A percentile compares a stretch with the other conserved stretches of the same genome.
These are phyloP conservation scores for Paecilomyces fulvus DNA, from an alignment of 2,329 filamentous ascomycete genomes.

Conservation along the genomic window DNA sequence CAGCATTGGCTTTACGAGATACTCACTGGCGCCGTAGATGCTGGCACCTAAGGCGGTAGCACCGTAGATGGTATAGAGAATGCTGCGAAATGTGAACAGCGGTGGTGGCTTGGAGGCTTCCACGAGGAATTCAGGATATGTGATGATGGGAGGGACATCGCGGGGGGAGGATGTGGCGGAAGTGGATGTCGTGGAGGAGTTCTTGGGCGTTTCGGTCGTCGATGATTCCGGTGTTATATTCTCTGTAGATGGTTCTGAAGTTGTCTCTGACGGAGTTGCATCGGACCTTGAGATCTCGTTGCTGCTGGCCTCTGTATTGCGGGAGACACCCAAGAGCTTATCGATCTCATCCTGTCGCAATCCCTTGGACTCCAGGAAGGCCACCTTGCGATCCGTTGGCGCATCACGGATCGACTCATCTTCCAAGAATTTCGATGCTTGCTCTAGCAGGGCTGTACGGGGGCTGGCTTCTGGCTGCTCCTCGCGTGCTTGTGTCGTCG, in stretches of 20 bases:
- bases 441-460: constrained; percentile 45
- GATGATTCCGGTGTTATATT: constrained; percentile 6
- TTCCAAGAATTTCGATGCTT: constrained; percentile 67
- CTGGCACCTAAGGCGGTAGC: constrained; percentile 47
- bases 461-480: constrained; percentile 12
- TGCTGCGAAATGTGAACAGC: constrained; percentile 48
- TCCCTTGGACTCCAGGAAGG: constrained; percentile 72
- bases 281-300: constrained; percentile 6
- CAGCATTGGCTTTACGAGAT: constrained; percentile 51
- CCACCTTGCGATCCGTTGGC: constrained; percentile 61
- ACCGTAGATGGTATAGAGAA: constrained; percentile 50
- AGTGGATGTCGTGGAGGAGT: constrained; percentile 5
- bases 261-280: not conserved
- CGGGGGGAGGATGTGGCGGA: constrained; percentile 16
- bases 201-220: constrained; percentile 6
- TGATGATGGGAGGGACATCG: constrained; percentile 54
- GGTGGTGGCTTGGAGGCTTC: constrained; percentile 52
- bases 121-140: constrained; percentile 58
- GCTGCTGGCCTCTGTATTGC: constrained; percentile 17
- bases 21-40: constrained; percentile 52
- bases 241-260: constrained; percentile 1
- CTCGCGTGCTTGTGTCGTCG: constrained; percentile 18
- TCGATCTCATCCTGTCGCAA: constrained; percentile 60
- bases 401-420: constrained; percentile 64
- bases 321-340: constrained; percentile 47